phyloP scores from a whole-genome alignment of 768 basidiomycete species.

The Russula sp. region DNA sequence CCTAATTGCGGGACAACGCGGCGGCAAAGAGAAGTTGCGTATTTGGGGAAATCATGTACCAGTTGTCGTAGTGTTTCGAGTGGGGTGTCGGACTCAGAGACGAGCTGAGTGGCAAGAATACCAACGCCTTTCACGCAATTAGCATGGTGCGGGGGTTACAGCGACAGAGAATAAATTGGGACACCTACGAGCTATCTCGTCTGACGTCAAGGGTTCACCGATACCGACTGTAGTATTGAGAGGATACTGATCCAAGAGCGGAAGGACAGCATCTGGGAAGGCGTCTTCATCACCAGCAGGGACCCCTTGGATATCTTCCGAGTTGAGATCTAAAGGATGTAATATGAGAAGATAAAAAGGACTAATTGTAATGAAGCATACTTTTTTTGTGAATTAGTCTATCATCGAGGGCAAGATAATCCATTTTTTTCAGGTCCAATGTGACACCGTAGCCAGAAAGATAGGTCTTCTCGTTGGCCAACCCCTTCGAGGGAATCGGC shows the following conservation, averaged over 20 bases:
- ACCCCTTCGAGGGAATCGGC: slow-evolving; percentile 48
- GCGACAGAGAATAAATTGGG: slow-evolving; percentile 2
- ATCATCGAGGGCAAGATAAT: slow-evolving; percentile 93
- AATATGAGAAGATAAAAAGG: not conserved
- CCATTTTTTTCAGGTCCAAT: slow-evolving; percentile 93
- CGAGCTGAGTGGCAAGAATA: slow-evolving; percentile 68
- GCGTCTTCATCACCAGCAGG: slow-evolving; percentile 23
- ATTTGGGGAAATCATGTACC: slow-evolving; percentile 87
- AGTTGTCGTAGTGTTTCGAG: slow-evolving; percentile 61
- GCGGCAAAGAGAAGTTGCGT: slow-evolving; percentile 69
- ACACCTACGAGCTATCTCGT: slow-evolving; percentile 45
- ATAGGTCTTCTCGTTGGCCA: slow-evolving; percentile 39
- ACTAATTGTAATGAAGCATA: slow-evolving; percentile 11
- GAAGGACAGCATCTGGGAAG: slow-evolving; percentile 26
- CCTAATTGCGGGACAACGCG: slow-evolving; percentile 54
- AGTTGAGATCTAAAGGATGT: slow-evolving; percentile 5
- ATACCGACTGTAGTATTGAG: slow-evolving; percentile 43
- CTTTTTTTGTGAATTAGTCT: slow-evolving; percentile 44
- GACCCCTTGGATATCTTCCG: slow-evolving; percentile 5
- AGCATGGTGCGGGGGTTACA: slow-evolving; percentile 43
- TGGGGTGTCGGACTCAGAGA: slow-evolving; percentile 55
- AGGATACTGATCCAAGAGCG: slow-evolving; percentile 27
- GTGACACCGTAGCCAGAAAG: slow-evolving; percentile 91
- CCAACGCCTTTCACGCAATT: slow-evolving; percentile 53
- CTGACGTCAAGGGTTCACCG: slow-evolving; percentile 46